A percentile compares a stretch with the other conserved stretches of the same genome.
Evolutionary conservation across 768 basidiomycete genomes (phyloP).

Genomic region (Hypholoma sublateritium): DNA sequence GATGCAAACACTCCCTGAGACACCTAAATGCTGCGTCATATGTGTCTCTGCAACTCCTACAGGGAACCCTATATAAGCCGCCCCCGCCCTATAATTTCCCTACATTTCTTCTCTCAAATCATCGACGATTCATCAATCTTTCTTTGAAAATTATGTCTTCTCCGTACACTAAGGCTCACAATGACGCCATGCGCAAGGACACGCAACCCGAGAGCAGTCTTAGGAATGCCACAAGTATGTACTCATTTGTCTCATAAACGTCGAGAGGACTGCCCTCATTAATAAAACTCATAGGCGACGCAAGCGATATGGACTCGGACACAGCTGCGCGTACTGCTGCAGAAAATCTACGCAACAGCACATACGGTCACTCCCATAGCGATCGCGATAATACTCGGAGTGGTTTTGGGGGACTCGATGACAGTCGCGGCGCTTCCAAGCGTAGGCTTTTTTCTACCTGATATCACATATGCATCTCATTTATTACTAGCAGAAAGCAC

Average conservation of each 20-base stretch:
- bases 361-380: not conserved
- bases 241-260: not conserved
- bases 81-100: too few relatives aligned
- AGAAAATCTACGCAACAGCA: not conserved
- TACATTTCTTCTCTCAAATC: too few relatives aligned
- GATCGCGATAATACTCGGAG: not conserved
- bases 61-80: too few relatives aligned
- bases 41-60: too few relatives aligned
- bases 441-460: too few relatives aligned
- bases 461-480: too few relatives aligned
- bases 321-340: not conserved
- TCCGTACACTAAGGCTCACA: too few relatives aligned
- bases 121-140: too few relatives aligned
- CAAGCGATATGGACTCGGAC: not conserved
- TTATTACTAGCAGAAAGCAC: too few relatives aligned
- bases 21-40: too few relatives aligned
- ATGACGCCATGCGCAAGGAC: not conserved
- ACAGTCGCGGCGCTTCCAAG: not conserved
- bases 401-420: not conserved
- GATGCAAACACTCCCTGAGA: too few relatives aligned
- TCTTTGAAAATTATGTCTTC: too few relatives aligned
- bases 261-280: not conserved
- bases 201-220: not conserved
- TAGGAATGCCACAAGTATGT: not conserved
- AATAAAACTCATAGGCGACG: not conserved